Conservation (phyloP, 345 rosid genomes). For the Eucalyptus shirleyi region DNA sequence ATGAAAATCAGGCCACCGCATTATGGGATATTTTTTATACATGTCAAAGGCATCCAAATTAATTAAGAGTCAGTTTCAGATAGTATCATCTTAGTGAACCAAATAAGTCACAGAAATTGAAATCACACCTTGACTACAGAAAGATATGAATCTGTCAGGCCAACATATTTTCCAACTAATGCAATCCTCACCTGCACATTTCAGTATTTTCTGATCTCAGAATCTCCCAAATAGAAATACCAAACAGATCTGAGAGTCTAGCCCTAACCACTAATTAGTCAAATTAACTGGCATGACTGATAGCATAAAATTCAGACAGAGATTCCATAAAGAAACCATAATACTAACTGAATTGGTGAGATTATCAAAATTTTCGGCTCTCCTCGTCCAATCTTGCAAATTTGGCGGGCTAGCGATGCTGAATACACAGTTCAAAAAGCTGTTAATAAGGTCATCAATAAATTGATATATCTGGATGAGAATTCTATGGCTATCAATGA, state of each 20-base stretch:
- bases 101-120: neutral
- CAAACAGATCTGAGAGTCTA: neutral
- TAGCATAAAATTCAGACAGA: neutral
- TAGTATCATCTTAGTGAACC: neutral
- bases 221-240: neutral
- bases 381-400: slow-evolving; percentile 64
- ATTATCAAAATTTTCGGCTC: slow-evolving; percentile 63
- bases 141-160: slow-evolving; percentile 87
- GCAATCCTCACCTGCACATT: slow-evolving; percentile 78
- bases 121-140: slow-evolving; percentile 77
- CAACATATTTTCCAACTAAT: slow-evolving; percentile 95
- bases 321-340: neutral
- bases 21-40: neutral
- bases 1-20: neutral
- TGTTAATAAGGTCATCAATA: neutral
- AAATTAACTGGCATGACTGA: neutral
- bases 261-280: neutral
- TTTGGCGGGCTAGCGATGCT: slow-evolving; percentile 64
- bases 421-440: slow-evolving; percentile 11
- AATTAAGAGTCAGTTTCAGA: neutral
- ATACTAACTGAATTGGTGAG: slow-evolving; percentile 39
- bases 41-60: neutral
- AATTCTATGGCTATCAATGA: neutral
- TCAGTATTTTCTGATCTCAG: slow-evolving; percentile 1
- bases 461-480: neutral